Conservation (phyloP, 169 alveolate genomes). For the Cryptosporidium muris region DNA sequence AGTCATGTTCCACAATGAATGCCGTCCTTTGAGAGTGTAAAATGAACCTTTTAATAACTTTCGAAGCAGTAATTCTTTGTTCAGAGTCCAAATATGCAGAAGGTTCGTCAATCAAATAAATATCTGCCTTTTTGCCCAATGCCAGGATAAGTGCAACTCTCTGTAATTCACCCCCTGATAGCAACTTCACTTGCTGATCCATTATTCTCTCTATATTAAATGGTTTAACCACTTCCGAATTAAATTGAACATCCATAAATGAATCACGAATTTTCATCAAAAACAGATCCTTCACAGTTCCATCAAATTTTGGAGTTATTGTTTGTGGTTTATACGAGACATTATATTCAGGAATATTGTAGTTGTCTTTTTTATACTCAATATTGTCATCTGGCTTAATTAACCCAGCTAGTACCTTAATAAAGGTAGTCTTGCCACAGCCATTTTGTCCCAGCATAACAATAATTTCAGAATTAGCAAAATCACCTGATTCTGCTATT, state of each 20-base stretch:
- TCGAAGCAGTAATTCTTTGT: slow-evolving; percentile 98
- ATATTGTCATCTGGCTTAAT: slow-evolving; percentile 90
- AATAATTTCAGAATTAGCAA: slow-evolving; percentile 94
- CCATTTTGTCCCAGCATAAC: slow-evolving; percentile 99
- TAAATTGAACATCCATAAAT: slow-evolving; percentile 91
- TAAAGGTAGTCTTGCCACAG: slow-evolving; percentile 98
- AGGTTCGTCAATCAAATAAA: slow-evolving; percentile 99
- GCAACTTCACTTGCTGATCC: slow-evolving; percentile 93
- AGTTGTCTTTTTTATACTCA: slow-evolving; percentile 74
- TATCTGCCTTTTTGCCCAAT: slow-evolving; percentile 97
- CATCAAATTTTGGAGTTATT: slow-evolving; percentile 96
- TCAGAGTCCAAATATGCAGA: slow-evolving; percentile 99
- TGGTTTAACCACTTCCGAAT: slow-evolving; percentile 97
- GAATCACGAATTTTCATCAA: slow-evolving; percentile 90
- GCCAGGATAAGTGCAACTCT: slow-evolving; percentile 97
- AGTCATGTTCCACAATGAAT: slow-evolving; percentile 99
- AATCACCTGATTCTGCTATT: slow-evolving; percentile 87
- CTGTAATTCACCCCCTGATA: slow-evolving; percentile 99
- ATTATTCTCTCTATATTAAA: slow-evolving; percentile 90
- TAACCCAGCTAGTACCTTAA: slow-evolving; percentile 95
- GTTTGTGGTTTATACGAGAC: slow-evolving; percentile 98
- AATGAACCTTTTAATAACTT: slow-evolving; percentile 96
- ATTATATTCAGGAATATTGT: slow-evolving; percentile 88
- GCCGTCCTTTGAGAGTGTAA: slow-evolving; percentile 97
- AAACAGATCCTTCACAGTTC: slow-evolving; percentile 94